Evolutionary conservation across 352 stramenopile species (phyloP), one percentile per base, ranked within the genome.

Genomic region (Globisporangium carolinianum): DNA sequence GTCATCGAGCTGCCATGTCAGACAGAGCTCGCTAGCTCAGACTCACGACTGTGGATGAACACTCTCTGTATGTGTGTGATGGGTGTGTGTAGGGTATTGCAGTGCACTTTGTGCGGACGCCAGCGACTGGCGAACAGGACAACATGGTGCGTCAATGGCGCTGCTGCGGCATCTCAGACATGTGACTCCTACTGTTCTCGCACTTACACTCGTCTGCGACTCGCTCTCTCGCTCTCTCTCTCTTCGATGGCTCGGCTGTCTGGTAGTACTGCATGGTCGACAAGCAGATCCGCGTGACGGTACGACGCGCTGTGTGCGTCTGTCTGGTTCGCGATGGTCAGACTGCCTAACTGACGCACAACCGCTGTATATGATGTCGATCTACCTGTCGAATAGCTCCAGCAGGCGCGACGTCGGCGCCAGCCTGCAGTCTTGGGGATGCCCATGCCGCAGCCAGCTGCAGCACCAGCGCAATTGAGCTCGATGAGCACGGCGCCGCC

Each of bases 281-380:
- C 51, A 56, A 56, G 38, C 51, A 56, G 38, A 56, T 56, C 17
- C 51, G 51, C 51, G 51, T 56, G 17, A 56, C 51, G 51, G 51
- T 56, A 18, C 18, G 24, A 32, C 24, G 24, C 24, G 24, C 24
- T 32, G 51, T 48, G 5, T 35, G 8, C 6, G n/a, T 43, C 39
- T 43, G 24, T 32, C 24, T 32, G 24, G 24, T 32, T 32, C 24
- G 3, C 24, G 24, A 32, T 32, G 24, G 24, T 32, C 24, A 32
- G 24, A 32, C 24, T 32, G 24, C 24, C 24, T 32, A 32, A 32
- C 24, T 32, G 24, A 32, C 24, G 24, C 3, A 32, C 24, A 32
- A 32, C 24, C 24, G 24, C 24, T 32, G 24, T 32, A 32, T 32
- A 32, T 32, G 24, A 32, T 32, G 24, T 32, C 24, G 24, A 32